A percentile compares a stretch with the other conserved stretches of the same genome.
These are phyloP conservation scores for Melaleuca alternifolia DNA, from an alignment of 345 rosid species.

Conservation along the genomic window DNA sequence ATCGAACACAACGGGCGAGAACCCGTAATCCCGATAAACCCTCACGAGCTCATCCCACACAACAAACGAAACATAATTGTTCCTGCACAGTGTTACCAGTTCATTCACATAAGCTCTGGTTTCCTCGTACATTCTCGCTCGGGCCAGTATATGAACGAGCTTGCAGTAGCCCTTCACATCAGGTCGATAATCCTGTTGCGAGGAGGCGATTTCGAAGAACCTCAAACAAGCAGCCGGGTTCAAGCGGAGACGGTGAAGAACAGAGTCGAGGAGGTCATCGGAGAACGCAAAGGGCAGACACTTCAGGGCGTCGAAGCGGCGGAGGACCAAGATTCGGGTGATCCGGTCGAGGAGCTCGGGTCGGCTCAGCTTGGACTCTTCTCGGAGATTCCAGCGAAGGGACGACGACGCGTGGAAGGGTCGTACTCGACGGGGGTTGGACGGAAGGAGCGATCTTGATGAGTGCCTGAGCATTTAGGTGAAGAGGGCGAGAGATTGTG, in stretches of 20 bases:
- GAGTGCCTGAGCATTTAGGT: slow-evolving; percentile 29
- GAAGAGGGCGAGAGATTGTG: neutral
- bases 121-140: slow-evolving; percentile 62
- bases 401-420: slow-evolving; percentile 7
- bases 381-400: slow-evolving; percentile 45
- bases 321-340: slow-evolving; percentile 53
- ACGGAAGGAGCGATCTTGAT: neutral
- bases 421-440: neutral
- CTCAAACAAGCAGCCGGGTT: slow-evolving; percentile 53
- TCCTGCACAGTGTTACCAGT: slow-evolving; percentile 38
- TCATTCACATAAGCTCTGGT: slow-evolving; percentile 41
- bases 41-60: slow-evolving; percentile 58
- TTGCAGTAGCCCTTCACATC: slow-evolving; percentile 50
- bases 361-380: slow-evolving; percentile 38
- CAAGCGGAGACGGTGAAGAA: slow-evolving; percentile 42
- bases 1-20: slow-evolving; percentile 71
- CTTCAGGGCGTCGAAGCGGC: slow-evolving; percentile 51
- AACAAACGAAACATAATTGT: slow-evolving; percentile 22
- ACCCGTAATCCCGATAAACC: slow-evolving; percentile 35
- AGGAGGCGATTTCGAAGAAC: slow-evolving; percentile 54
- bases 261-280: slow-evolving; percentile 54
- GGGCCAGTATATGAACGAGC: slow-evolving; percentile 64
- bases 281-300: slow-evolving; percentile 51
- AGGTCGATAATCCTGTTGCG: slow-evolving; percentile 55
- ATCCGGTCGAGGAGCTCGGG: slow-evolving; percentile 59